These are phyloP conservation scores for Lasiosphaeris hirsuta DNA, from an alignment of 495 filamentous ascomycete genomes.

Conservation along the genomic window DNA sequence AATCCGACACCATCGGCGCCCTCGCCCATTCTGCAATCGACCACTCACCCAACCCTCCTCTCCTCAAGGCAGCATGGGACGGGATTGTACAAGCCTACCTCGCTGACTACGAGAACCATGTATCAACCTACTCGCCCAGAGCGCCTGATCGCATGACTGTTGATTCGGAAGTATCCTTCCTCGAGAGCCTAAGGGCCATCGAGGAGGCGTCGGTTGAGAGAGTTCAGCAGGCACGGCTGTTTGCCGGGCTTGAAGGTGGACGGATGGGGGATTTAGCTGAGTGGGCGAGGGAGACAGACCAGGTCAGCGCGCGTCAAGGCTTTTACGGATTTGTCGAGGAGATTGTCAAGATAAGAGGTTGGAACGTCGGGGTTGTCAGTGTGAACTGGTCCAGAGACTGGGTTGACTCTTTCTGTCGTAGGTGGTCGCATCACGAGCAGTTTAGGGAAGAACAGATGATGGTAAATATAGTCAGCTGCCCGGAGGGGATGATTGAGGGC, in stretches of 20 bases:
- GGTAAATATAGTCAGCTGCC: conserved; percentile 31
- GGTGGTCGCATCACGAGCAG: conserved; percentile 14
- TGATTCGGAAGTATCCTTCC: conserved; percentile 35
- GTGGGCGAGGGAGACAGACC: conserved; percentile 22
- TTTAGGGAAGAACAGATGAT: not conserved
- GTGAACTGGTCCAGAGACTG: conserved; percentile 47
- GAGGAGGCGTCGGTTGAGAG: conserved; percentile 34
- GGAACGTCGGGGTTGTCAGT: conserved; percentile 38
- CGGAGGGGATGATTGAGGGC: conserved; percentile 32
- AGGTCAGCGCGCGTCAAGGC: conserved; percentile 33
- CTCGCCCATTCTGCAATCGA: conserved; percentile 18
- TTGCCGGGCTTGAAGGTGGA: conserved; percentile 23
- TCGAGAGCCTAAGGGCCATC: conserved; percentile 33
- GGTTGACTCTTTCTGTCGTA: conserved; percentile 22
- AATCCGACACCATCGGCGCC: conserved; percentile 27
- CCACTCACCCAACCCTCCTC: not conserved
- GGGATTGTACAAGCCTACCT: conserved; percentile 36
- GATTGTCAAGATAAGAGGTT: conserved; percentile 7
- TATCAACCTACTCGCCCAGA: conserved; percentile 26
- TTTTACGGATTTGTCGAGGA: conserved; percentile 30
- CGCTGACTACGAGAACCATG: conserved; percentile 32
- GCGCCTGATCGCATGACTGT: conserved; percentile 17
- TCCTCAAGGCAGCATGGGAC: conserved; percentile 24
- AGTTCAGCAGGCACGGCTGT: conserved; percentile 34
- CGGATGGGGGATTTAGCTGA: conserved; percentile 26